These are phyloP conservation scores for Cardamine occulta DNA, from an alignment of 345 rosid genomes.

Conservation along the genomic window DNA sequence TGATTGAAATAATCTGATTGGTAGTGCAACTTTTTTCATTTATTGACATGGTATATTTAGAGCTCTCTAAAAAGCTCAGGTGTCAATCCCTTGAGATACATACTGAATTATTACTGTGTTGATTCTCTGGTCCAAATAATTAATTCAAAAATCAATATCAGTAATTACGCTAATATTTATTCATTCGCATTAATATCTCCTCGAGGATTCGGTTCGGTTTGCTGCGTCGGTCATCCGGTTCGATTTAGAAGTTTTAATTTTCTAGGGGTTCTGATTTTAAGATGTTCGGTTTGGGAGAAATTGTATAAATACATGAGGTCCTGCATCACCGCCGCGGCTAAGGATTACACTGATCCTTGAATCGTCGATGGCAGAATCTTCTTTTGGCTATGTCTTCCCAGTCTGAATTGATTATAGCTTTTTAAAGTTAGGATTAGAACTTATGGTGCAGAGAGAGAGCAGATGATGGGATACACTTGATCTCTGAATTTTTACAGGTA, in stretches of 20 bases:
- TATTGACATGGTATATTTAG: too few species aligned
- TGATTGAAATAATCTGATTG: too few species aligned
- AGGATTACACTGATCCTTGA: background rate
- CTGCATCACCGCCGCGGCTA: background rate
- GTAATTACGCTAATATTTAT: constrained; percentile 20
- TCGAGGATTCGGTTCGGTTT: constrained; percentile 37
- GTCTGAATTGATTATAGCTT: background rate
- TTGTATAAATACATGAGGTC: background rate
- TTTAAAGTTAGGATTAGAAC: constrained; percentile 4
- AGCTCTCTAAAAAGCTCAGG: too few species aligned
- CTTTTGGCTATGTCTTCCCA: background rate
- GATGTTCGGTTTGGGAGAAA: background rate
- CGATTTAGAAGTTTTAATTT: background rate
- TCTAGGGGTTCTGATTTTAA: constrained; percentile 24
- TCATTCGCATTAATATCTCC: constrained; percentile 29
- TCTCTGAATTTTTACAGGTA: constrained; percentile 70
- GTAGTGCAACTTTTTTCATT: too few species aligned
- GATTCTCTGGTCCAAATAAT: constrained; percentile 16
- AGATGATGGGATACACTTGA: constrained; percentile 72
- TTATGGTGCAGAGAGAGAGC: constrained; percentile 46
- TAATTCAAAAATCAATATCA: background rate
- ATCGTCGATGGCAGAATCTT: background rate
- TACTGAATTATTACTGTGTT: too few species aligned
- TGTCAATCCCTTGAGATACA: too few species aligned
- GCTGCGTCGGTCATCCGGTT: constrained; percentile 35